Conservation (phyloP, 352 stramenopile species). For the Globisporangium nunn region DNA sequence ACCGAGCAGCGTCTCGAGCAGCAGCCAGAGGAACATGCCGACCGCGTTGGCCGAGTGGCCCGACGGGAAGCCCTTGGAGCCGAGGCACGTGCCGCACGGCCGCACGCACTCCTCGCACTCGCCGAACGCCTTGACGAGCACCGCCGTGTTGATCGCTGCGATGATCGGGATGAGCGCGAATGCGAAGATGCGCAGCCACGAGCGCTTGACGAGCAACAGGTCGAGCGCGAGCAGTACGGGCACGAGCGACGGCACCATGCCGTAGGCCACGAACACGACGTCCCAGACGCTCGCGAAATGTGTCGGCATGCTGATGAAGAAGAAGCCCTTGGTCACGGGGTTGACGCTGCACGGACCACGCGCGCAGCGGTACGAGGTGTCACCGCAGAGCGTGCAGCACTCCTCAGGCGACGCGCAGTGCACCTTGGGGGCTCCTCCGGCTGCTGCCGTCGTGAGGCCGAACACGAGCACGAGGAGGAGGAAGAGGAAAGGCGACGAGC, state of each 20-base stretch:
- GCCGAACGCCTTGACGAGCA: conserved; percentile 34
- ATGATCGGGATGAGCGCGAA: conserved; percentile 47
- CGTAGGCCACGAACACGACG: conserved; percentile 40
- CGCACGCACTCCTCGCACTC: conserved; percentile 38
- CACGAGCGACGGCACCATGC: conserved; percentile 51
- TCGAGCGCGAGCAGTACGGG: conserved; percentile 30
- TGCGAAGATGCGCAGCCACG: conserved; percentile 37
- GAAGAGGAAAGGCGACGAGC: not conserved
- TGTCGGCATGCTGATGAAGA: conserved; percentile 40
- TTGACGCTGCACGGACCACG: conserved; percentile 45
- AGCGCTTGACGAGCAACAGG: conserved; percentile 31
- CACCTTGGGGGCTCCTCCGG: not conserved
- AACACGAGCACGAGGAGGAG: not conserved
- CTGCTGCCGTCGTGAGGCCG: not conserved
- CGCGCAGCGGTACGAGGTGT: conserved; percentile 35
- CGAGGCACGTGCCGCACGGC: conserved; percentile 40
- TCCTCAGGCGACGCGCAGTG: conserved; percentile 16
- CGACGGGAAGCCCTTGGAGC: conserved; percentile 42
- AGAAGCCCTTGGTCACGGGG: conserved; percentile 32
- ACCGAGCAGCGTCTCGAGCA: conserved; percentile 36
- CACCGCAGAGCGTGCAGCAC: conserved; percentile 42
- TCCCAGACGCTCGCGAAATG: conserved; percentile 39
- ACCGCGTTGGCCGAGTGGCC: conserved; percentile 48
- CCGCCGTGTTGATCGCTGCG: conserved; percentile 26
- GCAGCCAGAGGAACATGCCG: conserved; percentile 37